Percentiles rank a stretch among this genome's conserved stretches.
Conservation (phyloP, 768 basidiomycete genomes). For the Leccinum broughii region DNA sequence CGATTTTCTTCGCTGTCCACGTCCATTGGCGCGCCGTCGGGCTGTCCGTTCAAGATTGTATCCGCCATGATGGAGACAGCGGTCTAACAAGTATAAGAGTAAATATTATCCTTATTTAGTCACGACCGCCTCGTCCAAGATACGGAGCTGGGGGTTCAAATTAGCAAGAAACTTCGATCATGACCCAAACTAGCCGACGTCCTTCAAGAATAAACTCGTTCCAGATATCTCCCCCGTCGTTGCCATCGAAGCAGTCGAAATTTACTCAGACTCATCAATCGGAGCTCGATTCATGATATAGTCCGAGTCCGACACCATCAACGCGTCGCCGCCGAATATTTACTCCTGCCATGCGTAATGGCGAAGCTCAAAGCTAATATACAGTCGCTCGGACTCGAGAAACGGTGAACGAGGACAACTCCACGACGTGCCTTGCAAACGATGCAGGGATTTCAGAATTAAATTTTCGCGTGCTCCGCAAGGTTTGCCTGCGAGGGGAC, state of each 20-base stretch:
- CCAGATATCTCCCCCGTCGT: neutral
- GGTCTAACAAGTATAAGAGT: neutral
- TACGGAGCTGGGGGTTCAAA: too few species aligned
- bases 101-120: neutral
- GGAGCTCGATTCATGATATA: neutral
- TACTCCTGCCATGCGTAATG: too few species aligned
- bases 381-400: too few species aligned
- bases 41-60: constrained; percentile 22
- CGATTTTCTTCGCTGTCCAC: constrained; percentile 23
- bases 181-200: neutral
- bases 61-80: neutral
- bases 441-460: neutral
- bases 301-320: neutral
- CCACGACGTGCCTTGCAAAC: neutral
- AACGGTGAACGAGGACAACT: too few species aligned
- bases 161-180: neutral
- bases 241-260: neutral
- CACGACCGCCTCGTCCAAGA: neutral
- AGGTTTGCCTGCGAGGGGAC: neutral
- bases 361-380: too few species aligned
- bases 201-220: too few species aligned
- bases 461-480: neutral
- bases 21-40: constrained; percentile 28
- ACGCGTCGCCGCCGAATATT: too few species aligned
- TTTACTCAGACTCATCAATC: neutral